phyloP scores from a whole-genome alignment of 768 basidiomycete genomes.

The Trametes meyenii region DNA sequence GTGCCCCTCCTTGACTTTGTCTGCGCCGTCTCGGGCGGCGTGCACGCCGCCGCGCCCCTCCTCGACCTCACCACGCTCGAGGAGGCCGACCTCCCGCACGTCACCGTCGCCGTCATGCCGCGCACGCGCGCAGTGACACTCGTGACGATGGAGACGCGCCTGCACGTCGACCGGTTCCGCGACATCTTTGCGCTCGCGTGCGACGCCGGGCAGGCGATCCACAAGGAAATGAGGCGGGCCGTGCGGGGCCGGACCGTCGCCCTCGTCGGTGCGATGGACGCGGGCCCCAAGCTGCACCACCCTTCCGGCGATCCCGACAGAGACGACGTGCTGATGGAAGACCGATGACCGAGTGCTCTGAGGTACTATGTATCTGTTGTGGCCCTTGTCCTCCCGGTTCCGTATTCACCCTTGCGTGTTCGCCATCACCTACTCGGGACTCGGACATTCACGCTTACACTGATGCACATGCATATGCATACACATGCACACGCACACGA shows the following conservation, averaged over 20 bases:
- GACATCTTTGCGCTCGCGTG: conserved; percentile 82
- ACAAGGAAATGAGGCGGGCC: conserved; percentile 80
- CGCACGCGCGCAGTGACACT: conserved; percentile 83
- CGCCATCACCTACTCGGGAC: background rate
- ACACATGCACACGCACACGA: background rate
- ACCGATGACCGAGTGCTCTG: background rate
- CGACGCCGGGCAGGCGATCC: conserved; percentile 76
- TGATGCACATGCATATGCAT: background rate
- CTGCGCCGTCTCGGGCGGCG: conserved; percentile 80
- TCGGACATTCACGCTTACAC: background rate
- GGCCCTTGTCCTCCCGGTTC: no score
- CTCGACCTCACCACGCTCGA: conserved; percentile 89
- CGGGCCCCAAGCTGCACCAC: conserved; percentile 37
- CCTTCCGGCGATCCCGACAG: conserved; percentile 28
- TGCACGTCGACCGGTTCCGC: conserved; percentile 91
- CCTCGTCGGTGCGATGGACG: conserved; percentile 65
- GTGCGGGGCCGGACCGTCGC: conserved; percentile 62
- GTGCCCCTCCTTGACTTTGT: conserved; percentile 91
- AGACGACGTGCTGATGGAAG: conserved; percentile 30
- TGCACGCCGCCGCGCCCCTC: conserved; percentile 78
- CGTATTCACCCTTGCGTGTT: no score
- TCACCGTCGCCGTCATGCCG: conserved; percentile 90
- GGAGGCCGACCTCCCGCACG: conserved; percentile 86
- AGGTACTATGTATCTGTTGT: no score
- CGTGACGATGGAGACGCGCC: conserved; percentile 91